Evolutionary conservation across 495 filamentous ascomycete genomes (phyloP), one percentile per base, ranked within the genome.

Genomic region (Neurospora africana): DNA sequence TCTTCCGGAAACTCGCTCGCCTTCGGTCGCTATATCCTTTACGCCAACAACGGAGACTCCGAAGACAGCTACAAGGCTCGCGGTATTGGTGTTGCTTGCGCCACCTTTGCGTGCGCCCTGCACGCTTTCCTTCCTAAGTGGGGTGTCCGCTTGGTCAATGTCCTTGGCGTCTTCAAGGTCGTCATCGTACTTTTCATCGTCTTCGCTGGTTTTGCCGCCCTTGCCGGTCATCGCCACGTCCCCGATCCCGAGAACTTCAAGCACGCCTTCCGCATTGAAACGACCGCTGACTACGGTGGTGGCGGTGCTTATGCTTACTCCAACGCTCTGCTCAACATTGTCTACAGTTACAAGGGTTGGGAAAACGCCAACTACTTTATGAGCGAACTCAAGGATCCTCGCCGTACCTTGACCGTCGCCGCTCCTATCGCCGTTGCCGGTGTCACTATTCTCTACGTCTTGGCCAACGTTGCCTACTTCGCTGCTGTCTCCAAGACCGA

Each of bases 21-120:
- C 6, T 90, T 92, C 38, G 90, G 89, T 68, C 81, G 88, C 72
- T 92, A 92, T 72, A 85, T 89, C 37, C 86, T 92, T 75, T 86
- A 87, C 72, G 90, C 89, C 0, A 81, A 86, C 0, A 85, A 86
- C 23, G 82, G 79, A 71, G 76, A 86, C 7, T 84, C 85, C 39
- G 68, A 74, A 17, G 85, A 87, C 72, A 82, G 86, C 19, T 91
- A 89, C 87, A 86, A 87, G 38, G 86, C 88, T 43, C 87, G 89
- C 37, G 85, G 82, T 7, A 85, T 91, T 71, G 90, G 85, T 5
- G 78, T 91, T 13, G 86, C 83, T 0, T 77, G 75, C 67, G 72
- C 74, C 2, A 88, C 88, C 67, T 82, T 90, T 35, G 86, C 89
- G 0, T 87, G 87, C 73, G 74, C 86, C 17, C 79, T 91, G n/a